phyloP scores from a whole-genome alignment of 192 early-diverging fungal species.

The Mortierella claussenii region DNA sequence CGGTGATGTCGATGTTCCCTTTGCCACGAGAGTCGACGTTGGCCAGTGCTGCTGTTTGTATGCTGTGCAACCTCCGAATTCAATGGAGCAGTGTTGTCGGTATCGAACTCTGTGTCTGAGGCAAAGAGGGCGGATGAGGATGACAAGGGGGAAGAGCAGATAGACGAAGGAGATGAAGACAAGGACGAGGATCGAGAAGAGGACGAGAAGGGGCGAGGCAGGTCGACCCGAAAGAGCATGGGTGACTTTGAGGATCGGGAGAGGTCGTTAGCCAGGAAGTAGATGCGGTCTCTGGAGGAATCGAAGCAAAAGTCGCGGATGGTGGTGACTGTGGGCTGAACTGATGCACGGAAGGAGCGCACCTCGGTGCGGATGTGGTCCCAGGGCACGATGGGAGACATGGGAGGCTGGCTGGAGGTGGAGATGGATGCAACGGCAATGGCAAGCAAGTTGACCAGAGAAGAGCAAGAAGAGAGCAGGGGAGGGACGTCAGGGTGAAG shows the following conservation, averaged over 20 bases:
- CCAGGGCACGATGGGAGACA: constrained; percentile 54
- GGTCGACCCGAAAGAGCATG: constrained; percentile 56
- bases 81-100: neutral
- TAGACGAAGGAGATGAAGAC: neutral
- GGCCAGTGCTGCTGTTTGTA: neutral
- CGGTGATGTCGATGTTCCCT: neutral
- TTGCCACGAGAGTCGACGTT: neutral
- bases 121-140: neutral
- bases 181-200: neutral
- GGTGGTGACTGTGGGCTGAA: constrained; percentile 55
- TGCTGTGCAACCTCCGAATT: constrained; percentile 8
- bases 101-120: neutral
- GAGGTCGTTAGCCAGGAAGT: constrained; percentile 64
- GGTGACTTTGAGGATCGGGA: constrained; percentile 51
- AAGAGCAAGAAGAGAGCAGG: neutral
- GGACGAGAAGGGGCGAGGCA: constrained; percentile 31
- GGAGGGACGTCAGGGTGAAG: neutral
- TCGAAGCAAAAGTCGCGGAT: constrained; percentile 68
- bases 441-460: neutral
- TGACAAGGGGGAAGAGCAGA: neutral
- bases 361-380: constrained; percentile 68
- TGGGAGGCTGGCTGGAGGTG: neutral
- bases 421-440: neutral
- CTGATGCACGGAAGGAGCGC: constrained; percentile 57
- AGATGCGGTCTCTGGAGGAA: constrained; percentile 54